Evolutionary conservation across 805 yeast species (phyloP).

Genomic region (Candida xiaguanensis): DNA sequence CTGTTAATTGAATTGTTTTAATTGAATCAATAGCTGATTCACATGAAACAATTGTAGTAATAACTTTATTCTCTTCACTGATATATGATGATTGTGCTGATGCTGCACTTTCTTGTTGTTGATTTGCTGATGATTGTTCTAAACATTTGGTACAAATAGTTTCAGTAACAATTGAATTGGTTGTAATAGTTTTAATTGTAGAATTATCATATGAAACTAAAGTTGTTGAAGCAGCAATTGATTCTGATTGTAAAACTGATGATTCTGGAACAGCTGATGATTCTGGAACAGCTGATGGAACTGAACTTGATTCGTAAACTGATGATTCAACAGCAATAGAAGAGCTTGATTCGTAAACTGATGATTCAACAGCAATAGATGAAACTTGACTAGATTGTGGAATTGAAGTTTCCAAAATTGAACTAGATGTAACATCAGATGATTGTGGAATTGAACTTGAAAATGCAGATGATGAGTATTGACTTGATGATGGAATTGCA

Average conservation of each 20-base stretch:
- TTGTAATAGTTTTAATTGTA: not conserved
- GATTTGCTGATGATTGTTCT: slow-evolving; percentile 5
- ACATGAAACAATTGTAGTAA: slow-evolving; percentile 8
- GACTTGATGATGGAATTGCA: slow-evolving; percentile 12
- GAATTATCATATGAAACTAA: not conserved
- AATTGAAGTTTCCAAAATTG: not conserved
- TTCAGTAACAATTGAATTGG: slow-evolving; percentile 3
- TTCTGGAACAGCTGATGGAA: not conserved
- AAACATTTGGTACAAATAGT: slow-evolving; percentile 3
- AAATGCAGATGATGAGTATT: slow-evolving; percentile 4
- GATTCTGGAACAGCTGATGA: not conserved
- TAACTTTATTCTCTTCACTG: slow-evolving; percentile 2
- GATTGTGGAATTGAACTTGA: slow-evolving; percentile 8
- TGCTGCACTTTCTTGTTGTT: slow-evolving; percentile 4
- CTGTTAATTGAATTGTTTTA: slow-evolving; percentile 6
- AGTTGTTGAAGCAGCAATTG: not conserved
- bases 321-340: slow-evolving; percentile 7
- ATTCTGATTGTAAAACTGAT: slow-evolving; percentile 2
- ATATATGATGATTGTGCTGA: slow-evolving; percentile 5
- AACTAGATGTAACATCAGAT: slow-evolving; percentile 7
- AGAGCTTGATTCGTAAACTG: slow-evolving; percentile 7
- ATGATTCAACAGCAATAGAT: slow-evolving; percentile 6
- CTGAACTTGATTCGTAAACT: slow-evolving; percentile 7
- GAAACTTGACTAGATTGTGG: not conserved
- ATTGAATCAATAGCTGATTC: slow-evolving; percentile 9